Evolutionary conservation across 805 yeast species (phyloP).

Genomic region (Yamadazyma scolyti): DNA sequence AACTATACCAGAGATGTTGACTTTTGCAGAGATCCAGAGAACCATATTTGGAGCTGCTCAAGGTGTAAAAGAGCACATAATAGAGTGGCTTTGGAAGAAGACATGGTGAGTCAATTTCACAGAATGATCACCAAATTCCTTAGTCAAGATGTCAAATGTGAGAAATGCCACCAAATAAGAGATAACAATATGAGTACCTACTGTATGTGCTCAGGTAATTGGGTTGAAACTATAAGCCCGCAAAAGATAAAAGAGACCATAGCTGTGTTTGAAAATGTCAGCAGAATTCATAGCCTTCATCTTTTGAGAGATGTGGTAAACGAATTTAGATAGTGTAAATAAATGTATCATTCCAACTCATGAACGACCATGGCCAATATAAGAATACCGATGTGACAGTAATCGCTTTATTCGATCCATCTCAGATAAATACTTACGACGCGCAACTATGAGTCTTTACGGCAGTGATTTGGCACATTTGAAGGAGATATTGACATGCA

Average conservation of each 20-base stretch:
- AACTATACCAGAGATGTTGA: slow-evolving; percentile 72
- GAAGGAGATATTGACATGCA: slow-evolving; percentile 18
- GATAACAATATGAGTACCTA: slow-evolving; percentile 65
- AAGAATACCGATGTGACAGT: no score
- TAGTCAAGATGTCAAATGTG: slow-evolving; percentile 78
- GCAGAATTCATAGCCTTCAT: slow-evolving; percentile 57
- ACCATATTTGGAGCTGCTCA: slow-evolving; percentile 56
- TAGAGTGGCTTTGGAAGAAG: slow-evolving; percentile 73
- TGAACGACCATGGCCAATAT: no score
- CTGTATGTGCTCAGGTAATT: slow-evolving; percentile 86
- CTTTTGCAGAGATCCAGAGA: slow-evolving; percentile 66
- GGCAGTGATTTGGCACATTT: slow-evolving; percentile 1
- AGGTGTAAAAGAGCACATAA: slow-evolving; percentile 65
- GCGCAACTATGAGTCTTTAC: no score
- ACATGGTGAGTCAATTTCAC: slow-evolving; percentile 61
- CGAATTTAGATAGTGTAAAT: slow-evolving; percentile 8
- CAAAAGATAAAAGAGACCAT: slow-evolving; percentile 43
- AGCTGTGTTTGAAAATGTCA: slow-evolving; percentile 53
- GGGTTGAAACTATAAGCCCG: slow-evolving; percentile 58
- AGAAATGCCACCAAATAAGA: slow-evolving; percentile 66
- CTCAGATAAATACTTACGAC: no score
- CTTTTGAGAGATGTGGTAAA: slow-evolving; percentile 43
- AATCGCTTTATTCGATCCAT: no score
- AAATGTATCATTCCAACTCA: no score
- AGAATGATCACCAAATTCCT: slow-evolving; percentile 56